phyloP scores from a whole-genome alignment of 495 filamentous ascomycete species.

The Clohesyomyces aquaticus region DNA sequence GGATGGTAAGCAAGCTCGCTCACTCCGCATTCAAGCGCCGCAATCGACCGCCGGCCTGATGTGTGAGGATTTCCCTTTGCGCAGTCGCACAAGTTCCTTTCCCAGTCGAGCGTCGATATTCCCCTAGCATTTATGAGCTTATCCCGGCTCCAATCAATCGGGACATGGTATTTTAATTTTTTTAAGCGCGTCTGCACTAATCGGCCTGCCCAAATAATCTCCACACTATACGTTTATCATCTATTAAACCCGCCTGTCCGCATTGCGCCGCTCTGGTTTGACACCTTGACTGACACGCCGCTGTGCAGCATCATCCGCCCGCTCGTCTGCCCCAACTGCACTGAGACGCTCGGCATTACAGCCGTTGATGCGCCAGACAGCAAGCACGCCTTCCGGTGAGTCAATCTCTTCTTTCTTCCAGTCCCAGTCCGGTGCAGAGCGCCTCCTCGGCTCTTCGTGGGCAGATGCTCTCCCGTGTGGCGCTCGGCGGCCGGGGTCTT shows the following conservation, averaged over 20 bases:
- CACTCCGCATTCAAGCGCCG: too few relatives aligned
- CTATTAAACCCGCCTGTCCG: constrained; percentile 39
- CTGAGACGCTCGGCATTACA: constrained; percentile 18
- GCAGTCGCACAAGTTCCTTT: constrained; percentile 21
- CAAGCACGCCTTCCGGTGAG: constrained; percentile 34
- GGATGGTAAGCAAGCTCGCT: constrained; percentile 33
- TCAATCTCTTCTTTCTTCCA: neutral
- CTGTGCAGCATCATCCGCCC: constrained; percentile 36
- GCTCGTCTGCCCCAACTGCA: constrained; percentile 38
- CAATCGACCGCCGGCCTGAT: too few relatives aligned
- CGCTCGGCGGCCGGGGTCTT: constrained; percentile 22
- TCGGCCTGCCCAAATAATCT: constrained; percentile 36
- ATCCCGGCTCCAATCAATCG: constrained; percentile 39
- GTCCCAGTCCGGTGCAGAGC: neutral
- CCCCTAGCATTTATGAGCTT: constrained; percentile 32
- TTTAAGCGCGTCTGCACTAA: constrained; percentile 36
- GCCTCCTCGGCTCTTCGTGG: neutral
- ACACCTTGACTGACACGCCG: constrained; percentile 29
- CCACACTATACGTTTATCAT: constrained; percentile 43
- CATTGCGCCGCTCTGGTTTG: constrained; percentile 19
- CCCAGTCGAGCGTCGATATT: constrained; percentile 26
- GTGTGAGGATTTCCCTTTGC: constrained; percentile 7
- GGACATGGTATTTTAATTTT: constrained; percentile 40
- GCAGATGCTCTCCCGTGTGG: constrained; percentile 20
- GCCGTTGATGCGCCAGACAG: constrained; percentile 29